Percentiles rank a stretch among this genome's conserved stretches.
phyloP scores from a whole-genome alignment of 2,329 filamentous ascomycete genomes.

The Graphilbum sp. region DNA sequence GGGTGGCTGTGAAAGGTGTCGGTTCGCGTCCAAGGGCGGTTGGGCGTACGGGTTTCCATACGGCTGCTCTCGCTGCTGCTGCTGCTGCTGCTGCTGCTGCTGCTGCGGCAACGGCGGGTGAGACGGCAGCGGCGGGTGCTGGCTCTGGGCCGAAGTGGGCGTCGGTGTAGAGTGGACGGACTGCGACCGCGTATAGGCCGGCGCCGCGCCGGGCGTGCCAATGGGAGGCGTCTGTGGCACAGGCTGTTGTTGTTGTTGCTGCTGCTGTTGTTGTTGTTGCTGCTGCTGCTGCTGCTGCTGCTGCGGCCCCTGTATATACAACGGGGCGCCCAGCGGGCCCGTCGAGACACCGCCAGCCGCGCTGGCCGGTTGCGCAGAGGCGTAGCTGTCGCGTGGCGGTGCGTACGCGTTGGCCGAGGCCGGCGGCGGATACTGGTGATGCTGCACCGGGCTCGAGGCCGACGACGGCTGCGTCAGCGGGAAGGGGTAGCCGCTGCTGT shows the following conservation, averaged over 20 bases:
- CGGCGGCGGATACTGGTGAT: constrained; percentile 30
- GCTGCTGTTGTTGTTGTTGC: constrained; percentile 5
- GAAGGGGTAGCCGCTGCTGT: constrained; percentile 32
- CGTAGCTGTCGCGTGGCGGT: constrained; percentile 27
- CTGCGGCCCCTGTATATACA: constrained; percentile 22
- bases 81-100: background rate
- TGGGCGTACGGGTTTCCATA: constrained; percentile 14
- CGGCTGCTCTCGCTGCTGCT: constrained; percentile 14
- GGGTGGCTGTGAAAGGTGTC: constrained; percentile 36
- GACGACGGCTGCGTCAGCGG: constrained; percentile 26
- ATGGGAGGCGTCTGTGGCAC: constrained; percentile 34
- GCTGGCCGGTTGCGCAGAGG: constrained; percentile 18
- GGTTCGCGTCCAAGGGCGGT: constrained; percentile 23
- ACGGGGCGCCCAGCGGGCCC: constrained; percentile 16
- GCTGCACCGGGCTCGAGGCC: constrained; percentile 30
- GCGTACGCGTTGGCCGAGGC: constrained; percentile 19
- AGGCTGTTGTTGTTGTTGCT: constrained; percentile 8
- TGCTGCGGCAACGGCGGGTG: constrained; percentile 1
- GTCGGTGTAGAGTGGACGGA: constrained; percentile 43
- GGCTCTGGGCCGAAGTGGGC: constrained; percentile 44
- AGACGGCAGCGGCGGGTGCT: constrained; percentile 19
- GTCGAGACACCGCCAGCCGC: too few species aligned
- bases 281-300: constrained; percentile 4
- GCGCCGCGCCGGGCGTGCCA: constrained; percentile 22
- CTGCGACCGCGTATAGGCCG: constrained; percentile 32